phyloP scores from a whole-genome alignment of 2,329 filamentous ascomycete genomes.

The Ophiostoma ulmi region DNA sequence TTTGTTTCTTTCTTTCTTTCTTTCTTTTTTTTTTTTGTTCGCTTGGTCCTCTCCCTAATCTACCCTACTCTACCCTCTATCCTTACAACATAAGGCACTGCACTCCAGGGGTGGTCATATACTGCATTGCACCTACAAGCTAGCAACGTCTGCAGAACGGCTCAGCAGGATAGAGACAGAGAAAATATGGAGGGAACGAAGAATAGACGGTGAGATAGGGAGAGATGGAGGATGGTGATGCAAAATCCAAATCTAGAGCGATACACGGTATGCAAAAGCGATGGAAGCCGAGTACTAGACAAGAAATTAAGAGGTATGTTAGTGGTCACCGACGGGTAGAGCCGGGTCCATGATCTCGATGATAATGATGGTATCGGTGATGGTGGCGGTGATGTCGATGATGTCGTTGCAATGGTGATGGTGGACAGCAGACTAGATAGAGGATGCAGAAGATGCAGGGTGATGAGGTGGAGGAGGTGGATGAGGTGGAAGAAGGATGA shows the following conservation, averaged over 20 bases:
- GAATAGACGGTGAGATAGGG: background rate
- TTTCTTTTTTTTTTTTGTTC: background rate
- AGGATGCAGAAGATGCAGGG: background rate
- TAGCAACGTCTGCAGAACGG: slow-evolving; percentile 11
- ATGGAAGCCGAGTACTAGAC: background rate
- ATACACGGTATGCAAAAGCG: background rate
- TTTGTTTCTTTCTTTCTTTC: background rate
- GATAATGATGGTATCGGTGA: background rate
- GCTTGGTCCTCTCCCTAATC: background rate
- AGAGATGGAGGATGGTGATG: background rate
- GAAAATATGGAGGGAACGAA: background rate
- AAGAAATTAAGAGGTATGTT: background rate
- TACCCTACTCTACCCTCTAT: background rate
- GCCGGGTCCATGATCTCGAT: background rate
- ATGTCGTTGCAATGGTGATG: background rate
- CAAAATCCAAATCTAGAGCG: background rate
- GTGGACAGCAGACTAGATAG: background rate
- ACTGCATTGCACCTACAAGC: slow-evolving; percentile 2
- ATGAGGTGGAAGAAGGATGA: background rate
- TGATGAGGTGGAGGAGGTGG: background rate
- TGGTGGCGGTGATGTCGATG: background rate
- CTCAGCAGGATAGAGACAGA: slow-evolving; percentile 15
- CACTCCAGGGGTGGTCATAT: slow-evolving; percentile 12
- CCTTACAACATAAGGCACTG: background rate
- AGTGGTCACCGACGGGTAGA: background rate